Percentiles rank a stretch among this genome's conserved stretches.
phyloP scores from a whole-genome alignment of 2,329 filamentous ascomycete species.

The Phyllachora maydis region DNA sequence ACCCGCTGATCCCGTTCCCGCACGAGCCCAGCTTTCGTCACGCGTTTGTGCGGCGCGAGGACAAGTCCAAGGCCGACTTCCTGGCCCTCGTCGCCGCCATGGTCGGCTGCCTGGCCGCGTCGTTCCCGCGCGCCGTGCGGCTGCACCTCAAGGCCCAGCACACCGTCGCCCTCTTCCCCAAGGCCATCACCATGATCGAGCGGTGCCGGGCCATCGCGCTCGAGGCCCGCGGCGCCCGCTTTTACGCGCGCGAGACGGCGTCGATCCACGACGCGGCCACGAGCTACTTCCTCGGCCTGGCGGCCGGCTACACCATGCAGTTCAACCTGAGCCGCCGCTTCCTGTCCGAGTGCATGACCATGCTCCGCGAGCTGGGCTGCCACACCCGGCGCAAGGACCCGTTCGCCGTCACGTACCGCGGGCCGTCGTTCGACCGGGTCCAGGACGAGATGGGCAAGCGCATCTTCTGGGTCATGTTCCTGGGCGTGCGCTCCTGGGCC shows the following conservation, averaged over 20 bases:
- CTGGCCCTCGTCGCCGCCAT: slow-evolving; percentile 54
- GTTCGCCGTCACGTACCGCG: slow-evolving; percentile 8
- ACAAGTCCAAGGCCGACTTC: slow-evolving; percentile 44
- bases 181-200: slow-evolving; percentile 47
- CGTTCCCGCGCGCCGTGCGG: slow-evolving; percentile 52
- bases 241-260: slow-evolving; percentile 23
- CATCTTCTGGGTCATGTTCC: slow-evolving; percentile 70
- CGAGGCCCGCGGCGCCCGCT: slow-evolving; percentile 38
- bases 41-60: slow-evolving; percentile 44
- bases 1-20: slow-evolving; percentile 57
- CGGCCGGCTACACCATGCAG: slow-evolving; percentile 46
- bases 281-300: slow-evolving; percentile 54
- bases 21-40: slow-evolving; percentile 60
- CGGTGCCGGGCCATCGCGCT: slow-evolving; percentile 51
- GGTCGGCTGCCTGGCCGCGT: slow-evolving; percentile 53
- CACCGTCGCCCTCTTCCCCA: slow-evolving; percentile 43
- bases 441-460: slow-evolving; percentile 55
- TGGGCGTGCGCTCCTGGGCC: slow-evolving; percentile 48
- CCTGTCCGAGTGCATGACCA: slow-evolving; percentile 49
- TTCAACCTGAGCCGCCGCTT: slow-evolving; percentile 48
- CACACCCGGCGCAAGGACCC: slow-evolving; percentile 22
- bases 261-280: slow-evolving; percentile 39
- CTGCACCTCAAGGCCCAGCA: slow-evolving; percentile 48
- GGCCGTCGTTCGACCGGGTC: slow-evolving; percentile 40
- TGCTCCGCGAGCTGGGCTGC: slow-evolving; percentile 46